phyloP scores from a whole-genome alignment of 208 protist genomes.

The Vickermania ingenoplastis region DNA sequence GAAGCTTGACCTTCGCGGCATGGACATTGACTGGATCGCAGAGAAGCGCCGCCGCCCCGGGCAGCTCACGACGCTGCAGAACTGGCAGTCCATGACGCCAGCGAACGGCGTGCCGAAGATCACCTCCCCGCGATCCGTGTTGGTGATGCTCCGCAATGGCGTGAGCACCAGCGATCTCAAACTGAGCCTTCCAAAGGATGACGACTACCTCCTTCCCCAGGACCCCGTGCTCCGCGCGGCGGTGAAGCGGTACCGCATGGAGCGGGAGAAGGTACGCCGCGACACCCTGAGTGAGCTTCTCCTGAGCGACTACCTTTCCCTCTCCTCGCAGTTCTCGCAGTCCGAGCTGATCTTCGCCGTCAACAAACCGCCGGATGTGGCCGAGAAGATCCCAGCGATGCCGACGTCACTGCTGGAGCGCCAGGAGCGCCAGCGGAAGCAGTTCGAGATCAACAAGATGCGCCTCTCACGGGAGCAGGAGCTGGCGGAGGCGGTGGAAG shows the following conservation, averaged over 20 bases:
- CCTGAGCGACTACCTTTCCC: slow-evolving; percentile 35
- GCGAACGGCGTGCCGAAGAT: slow-evolving; percentile 11
- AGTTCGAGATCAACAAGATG: slow-evolving; percentile 40
- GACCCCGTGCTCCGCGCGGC: slow-evolving; percentile 23
- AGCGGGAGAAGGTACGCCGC: slow-evolving; percentile 15
- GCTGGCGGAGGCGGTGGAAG: slow-evolving; percentile 32
- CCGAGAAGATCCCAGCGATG: slow-evolving; percentile 6
- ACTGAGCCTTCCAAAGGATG: not conserved
- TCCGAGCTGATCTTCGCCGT: slow-evolving; percentile 35
- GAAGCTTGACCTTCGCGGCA: slow-evolving; percentile 33
- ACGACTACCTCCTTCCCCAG: slow-evolving; percentile 10
- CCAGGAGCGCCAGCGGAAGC: slow-evolving; percentile 34
- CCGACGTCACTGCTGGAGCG: slow-evolving; percentile 38
- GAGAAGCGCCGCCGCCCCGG: slow-evolving; percentile 19
- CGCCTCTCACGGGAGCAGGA: slow-evolving; percentile 41
- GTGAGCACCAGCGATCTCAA: slow-evolving; percentile 37
- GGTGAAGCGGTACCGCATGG: slow-evolving; percentile 28
- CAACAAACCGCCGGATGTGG: slow-evolving; percentile 8
- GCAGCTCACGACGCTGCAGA: slow-evolving; percentile 21
- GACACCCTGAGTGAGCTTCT: slow-evolving; percentile 20
- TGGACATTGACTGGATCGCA: slow-evolving; percentile 64
- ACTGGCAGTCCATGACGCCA: slow-evolving; percentile 6
- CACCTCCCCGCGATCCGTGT: slow-evolving; percentile 74
- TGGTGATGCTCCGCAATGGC: slow-evolving; percentile 68
- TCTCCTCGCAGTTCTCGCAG: slow-evolving; percentile 32